Evolutionary conservation across 805 yeast genomes (phyloP), one percentile per base, ranked within the genome.

Genomic region (Lachancea sp.): DNA sequence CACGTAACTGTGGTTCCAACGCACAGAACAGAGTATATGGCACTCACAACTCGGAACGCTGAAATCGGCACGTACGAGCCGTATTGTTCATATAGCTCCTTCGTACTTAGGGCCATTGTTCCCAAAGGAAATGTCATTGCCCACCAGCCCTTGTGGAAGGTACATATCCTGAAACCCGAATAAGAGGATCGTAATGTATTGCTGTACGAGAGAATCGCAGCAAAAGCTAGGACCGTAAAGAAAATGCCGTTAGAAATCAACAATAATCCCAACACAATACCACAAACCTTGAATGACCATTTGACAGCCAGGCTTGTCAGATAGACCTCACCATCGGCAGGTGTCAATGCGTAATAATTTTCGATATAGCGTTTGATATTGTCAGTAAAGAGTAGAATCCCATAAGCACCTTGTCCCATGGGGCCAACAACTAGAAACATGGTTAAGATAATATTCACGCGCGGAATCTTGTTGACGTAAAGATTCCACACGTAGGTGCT

Each of bases 111-210:
- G 0, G 81, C 68, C 80, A 84, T 78, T 0, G 94, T 85, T 2
- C 96, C 96, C 51, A 87, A 53, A 3, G 96, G 96, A 79, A 88
- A 88, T 47, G 96, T 83, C 68, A 83, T 74, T 13, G 88, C 78
- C 96, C 96, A 84, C 77, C 78, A 77, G 1, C 75, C 71, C 47
- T 69, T 68, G 21, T 68, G 64, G 64, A 77, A 79, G 15, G 58
- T 60, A 3, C 59, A 53, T 0, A 70, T 71, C 8, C 26, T 36
- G 15, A 28, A 26, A 5, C 32, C 30, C 12, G 28, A 28, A 1
- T 25, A 25, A 3, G 35, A 32, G 2, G 45, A 42, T 3, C 34
- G 33, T 12, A 40, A 23, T 7, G 42, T 32, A 8, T 41, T 42
- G 28, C 21, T 17, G 34, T 51, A 50, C 4, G 60, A 50, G 1